Evolutionary conservation across 192 early-diverging fungal species (phyloP).

Genomic region (Phycomyces blakesleeanus): DNA sequence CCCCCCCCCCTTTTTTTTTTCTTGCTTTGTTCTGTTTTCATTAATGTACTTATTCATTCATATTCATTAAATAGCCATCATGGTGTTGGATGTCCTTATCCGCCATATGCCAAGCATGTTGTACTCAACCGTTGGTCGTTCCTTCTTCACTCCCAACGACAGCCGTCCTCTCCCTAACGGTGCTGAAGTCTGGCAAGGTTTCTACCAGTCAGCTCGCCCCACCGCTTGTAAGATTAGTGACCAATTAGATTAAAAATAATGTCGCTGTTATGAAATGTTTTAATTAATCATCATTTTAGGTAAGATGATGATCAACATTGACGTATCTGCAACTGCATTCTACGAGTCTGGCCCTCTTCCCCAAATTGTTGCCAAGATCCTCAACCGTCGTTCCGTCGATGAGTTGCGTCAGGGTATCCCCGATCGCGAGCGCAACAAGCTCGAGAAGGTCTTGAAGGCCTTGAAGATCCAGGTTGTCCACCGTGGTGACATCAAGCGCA

Average conservation of each 20-base stretch:
- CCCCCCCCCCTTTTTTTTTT: too few relatives aligned
- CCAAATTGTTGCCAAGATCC: conserved; percentile 63
- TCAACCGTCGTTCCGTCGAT: conserved; percentile 48
- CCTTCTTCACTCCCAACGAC: conserved; percentile 80
- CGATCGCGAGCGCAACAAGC: conserved; percentile 37
- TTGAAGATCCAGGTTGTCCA: conserved; percentile 55
- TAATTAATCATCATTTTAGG: conserved; percentile 21
- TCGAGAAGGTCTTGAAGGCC: conserved; percentile 50
- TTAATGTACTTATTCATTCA: too few relatives aligned
- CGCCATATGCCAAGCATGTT: conserved; percentile 71
- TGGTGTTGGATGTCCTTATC: conserved; percentile 78
- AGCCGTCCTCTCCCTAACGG: conserved; percentile 56
- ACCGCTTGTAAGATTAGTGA: conserved; percentile 45
- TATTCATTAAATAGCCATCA: conserved; percentile 42
- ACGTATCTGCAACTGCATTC: conserved; percentile 69
- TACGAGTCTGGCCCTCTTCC: conserved; percentile 64
- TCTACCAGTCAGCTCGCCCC: conserved; percentile 84
- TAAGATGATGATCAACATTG: conserved; percentile 68
- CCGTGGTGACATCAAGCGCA: conserved; percentile 64
- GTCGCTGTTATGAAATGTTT: neutral
- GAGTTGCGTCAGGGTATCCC: conserved; percentile 44
- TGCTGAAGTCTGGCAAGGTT: conserved; percentile 90
- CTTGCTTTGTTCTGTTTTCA: too few relatives aligned
- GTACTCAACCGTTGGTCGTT: conserved; percentile 78
- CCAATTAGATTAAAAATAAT: neutral